These are phyloP conservation scores for Lasiosphaeris hirsuta DNA, from an alignment of 495 filamentous ascomycete species.

Conservation along the genomic window DNA sequence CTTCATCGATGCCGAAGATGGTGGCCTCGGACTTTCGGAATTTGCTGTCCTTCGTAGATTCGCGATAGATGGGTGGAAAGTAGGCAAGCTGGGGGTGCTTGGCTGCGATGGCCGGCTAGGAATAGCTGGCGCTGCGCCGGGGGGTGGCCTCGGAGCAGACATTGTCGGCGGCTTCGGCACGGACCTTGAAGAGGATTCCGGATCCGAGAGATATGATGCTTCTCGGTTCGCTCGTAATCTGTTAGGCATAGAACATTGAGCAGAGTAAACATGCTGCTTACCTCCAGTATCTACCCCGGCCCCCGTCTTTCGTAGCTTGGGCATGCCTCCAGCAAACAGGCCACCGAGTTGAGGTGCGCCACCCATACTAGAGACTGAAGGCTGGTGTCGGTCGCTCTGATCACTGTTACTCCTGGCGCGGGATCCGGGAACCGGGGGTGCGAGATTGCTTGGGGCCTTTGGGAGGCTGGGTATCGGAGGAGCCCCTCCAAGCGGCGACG, in stretches of 20 bases:
- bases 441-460: conserved; percentile 57
- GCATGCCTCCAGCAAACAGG: conserved; percentile 91
- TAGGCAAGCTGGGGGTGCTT: conserved; percentile 35
- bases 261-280: conserved; percentile 27
- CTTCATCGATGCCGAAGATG: conserved; percentile 48
- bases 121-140: conserved; percentile 54
- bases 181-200: conserved; percentile 58
- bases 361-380: conserved; percentile 38
- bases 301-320: conserved; percentile 81
- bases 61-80: conserved; percentile 55
- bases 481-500: conserved; percentile 58
- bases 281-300: conserved; percentile 87
- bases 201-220: conserved; percentile 75
- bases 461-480: conserved; percentile 76
- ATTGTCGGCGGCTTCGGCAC: conserved; percentile 57
- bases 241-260: conserved; percentile 25
- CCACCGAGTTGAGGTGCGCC: conserved; percentile 81
- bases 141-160: conserved; percentile 62
- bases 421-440: conserved; percentile 70
- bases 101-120: conserved; percentile 48
- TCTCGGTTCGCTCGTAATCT: conserved; percentile 57
- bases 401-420: conserved; percentile 83
- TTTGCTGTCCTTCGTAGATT: conserved; percentile 58
- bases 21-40: conserved; percentile 50
- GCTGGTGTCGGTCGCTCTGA: conserved; percentile 45